Percentiles rank a stretch among this genome's conserved stretches.
Evolutionary conservation across 768 basidiomycete species (phyloP).

Genomic region (Myochromella boudieri): DNA sequence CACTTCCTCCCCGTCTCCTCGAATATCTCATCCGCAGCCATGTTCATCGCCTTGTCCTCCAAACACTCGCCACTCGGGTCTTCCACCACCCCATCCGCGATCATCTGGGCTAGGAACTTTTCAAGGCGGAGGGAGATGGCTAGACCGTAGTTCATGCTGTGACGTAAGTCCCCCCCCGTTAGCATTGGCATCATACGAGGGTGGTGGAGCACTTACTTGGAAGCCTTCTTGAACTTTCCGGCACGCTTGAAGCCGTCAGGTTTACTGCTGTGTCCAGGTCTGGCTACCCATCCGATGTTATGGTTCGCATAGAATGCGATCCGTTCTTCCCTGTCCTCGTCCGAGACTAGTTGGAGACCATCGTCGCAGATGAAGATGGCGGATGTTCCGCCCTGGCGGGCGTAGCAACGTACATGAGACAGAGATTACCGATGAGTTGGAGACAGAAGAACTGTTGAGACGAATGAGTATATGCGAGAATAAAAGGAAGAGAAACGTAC

Average conservation of each 20-base stretch:
- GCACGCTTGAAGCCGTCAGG: slow-evolving; percentile 91
- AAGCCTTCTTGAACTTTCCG: slow-evolving; percentile 87
- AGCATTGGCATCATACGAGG: too few species aligned
- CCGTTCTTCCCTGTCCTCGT: slow-evolving; percentile 62
- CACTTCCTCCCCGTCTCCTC: slow-evolving; percentile 54
- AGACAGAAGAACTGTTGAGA: slow-evolving; percentile 68
- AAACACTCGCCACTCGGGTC: slow-evolving; percentile 44
- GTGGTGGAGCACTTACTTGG: too few species aligned
- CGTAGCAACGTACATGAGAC: slow-evolving; percentile 59
- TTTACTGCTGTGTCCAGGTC: slow-evolving; percentile 67
- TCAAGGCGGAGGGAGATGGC: slow-evolving; percentile 62
- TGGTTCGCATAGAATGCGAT: slow-evolving; percentile 78
- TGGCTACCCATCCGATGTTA: slow-evolving; percentile 75
- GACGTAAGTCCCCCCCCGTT: too few species aligned
- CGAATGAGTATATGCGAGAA: not conserved
- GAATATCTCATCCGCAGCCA: slow-evolving; percentile 72
- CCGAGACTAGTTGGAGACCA: slow-evolving; percentile 68
- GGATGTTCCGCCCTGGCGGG: slow-evolving; percentile 76
- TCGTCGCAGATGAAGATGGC: slow-evolving; percentile 85
- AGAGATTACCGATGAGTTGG: slow-evolving; percentile 66
- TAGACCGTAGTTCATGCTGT: slow-evolving; percentile 82
- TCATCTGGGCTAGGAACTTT: slow-evolving; percentile 47
- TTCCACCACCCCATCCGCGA: slow-evolving; percentile 40
- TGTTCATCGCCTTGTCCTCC: slow-evolving; percentile 70
- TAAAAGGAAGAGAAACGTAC: slow-evolving; percentile 39